Conservation (phyloP, 768 basidiomycete species). For the Pluteus cervinus region DNA sequence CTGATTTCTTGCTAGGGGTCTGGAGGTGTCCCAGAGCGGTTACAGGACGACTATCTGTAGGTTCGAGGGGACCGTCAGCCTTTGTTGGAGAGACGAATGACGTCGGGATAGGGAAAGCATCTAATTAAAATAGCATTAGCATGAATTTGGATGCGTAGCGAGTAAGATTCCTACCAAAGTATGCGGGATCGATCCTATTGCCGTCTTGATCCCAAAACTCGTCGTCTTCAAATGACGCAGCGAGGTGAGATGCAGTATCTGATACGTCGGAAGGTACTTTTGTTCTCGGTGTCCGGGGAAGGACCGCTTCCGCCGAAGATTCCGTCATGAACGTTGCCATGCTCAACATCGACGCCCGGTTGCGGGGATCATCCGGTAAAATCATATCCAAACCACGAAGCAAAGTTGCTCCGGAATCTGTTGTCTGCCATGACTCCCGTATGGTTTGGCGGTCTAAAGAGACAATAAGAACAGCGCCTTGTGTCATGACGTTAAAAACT, state of each 20-base stretch:
- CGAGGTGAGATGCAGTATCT: no score
- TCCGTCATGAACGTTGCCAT: constrained; percentile 53
- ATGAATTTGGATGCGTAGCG: neutral
- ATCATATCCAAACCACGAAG: constrained; percentile 33
- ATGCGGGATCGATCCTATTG: constrained; percentile 26
- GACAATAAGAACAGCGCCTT: neutral
- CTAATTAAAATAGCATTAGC: constrained; percentile 15
- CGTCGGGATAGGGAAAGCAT: constrained; percentile 36
- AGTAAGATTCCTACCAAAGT: constrained; percentile 24
- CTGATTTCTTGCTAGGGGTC: constrained; percentile 4
- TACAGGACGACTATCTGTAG: constrained; percentile 17
- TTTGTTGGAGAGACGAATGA: constrained; percentile 24
- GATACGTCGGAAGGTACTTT: no score
- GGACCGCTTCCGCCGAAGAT: constrained; percentile 51
- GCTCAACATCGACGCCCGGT: constrained; percentile 43
- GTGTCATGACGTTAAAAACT: no score
- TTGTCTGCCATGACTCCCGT: constrained; percentile 43
- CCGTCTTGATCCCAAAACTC: constrained; percentile 33
- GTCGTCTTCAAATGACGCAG: no score
- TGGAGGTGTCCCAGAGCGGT: constrained; percentile 19
- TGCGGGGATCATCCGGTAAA: constrained; percentile 27
- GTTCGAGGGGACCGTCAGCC: constrained; percentile 1
- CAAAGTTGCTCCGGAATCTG: constrained; percentile 30
- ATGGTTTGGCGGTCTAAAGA: constrained; percentile 18
- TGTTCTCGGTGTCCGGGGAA: constrained; percentile 35